phyloP scores from a whole-genome alignment of 805 yeast species.

The Hanseniaspora guilliermondii region DNA sequence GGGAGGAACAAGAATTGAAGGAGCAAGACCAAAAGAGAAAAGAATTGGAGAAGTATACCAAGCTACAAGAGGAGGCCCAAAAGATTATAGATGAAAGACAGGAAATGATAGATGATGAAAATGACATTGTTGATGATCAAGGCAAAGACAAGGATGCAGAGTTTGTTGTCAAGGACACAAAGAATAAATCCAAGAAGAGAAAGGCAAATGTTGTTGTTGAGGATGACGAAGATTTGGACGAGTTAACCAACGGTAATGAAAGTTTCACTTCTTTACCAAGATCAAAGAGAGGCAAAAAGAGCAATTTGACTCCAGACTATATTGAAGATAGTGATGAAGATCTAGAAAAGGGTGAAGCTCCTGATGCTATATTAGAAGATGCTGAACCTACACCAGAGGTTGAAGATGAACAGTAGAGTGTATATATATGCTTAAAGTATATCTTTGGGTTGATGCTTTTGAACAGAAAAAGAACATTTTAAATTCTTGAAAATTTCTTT shows the following conservation, averaged over 20 bases:
- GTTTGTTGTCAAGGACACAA: slow-evolving; percentile 22
- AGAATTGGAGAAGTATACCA: slow-evolving; percentile 38
- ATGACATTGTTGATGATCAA: slow-evolving; percentile 30
- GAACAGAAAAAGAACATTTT: no score
- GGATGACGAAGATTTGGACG: slow-evolving; percentile 27
- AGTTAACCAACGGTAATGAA: background rate
- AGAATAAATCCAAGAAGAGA: slow-evolving; percentile 29
- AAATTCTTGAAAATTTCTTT: no score
- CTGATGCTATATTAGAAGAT: slow-evolving; percentile 10
- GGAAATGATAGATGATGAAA: slow-evolving; percentile 30
- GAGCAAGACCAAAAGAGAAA: slow-evolving; percentile 36
- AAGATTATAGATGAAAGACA: slow-evolving; percentile 48
- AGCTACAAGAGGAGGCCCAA: slow-evolving; percentile 44
- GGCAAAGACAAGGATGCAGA: slow-evolving; percentile 28
- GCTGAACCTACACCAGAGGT: slow-evolving; percentile 19
- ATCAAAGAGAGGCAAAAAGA: slow-evolving; percentile 23
- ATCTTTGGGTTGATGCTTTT: no score
- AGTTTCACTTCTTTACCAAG: slow-evolving; percentile 16
- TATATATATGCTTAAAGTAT: slow-evolving; percentile 16
- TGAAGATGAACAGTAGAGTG: slow-evolving; percentile 15
- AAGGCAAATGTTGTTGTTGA: slow-evolving; percentile 39
- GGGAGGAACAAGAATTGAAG: slow-evolving; percentile 33
- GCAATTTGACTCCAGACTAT: slow-evolving; percentile 29
- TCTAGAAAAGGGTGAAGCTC: slow-evolving; percentile 16
- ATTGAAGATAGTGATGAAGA: slow-evolving; percentile 36